Conservation (phyloP, 1,284 basidiomycete species). For the Tilletia indica region DNA sequence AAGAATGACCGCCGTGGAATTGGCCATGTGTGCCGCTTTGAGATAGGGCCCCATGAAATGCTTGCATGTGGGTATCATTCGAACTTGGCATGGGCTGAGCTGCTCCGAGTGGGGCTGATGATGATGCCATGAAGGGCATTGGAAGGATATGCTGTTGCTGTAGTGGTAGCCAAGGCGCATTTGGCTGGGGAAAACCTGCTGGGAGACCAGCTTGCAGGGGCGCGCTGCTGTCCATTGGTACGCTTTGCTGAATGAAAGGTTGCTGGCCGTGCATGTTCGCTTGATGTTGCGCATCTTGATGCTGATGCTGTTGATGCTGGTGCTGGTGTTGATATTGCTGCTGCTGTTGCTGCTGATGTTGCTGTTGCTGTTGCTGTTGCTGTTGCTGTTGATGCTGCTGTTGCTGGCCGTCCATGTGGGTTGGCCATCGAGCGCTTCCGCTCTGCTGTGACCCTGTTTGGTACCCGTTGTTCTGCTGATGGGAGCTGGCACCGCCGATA, state of each 20-base stretch:
- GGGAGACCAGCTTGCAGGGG: no score
- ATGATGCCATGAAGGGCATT: background rate
- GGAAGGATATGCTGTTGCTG: conserved; percentile 1
- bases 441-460: background rate
- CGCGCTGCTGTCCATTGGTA: no score
- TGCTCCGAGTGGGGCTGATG: background rate
- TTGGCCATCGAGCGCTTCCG: background rate
- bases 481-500: background rate
- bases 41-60: background rate
- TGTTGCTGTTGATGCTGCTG: conserved; percentile 21
- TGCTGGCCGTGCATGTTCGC: background rate
- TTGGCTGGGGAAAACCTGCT: no score
- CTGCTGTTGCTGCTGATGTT: background rate
- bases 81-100: no score
- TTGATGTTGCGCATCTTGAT: background rate
- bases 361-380: background rate
- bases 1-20: background rate
- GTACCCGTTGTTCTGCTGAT: conserved; percentile 13
- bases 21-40: background rate
- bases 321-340: background rate
- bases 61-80: background rate
- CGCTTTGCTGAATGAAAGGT: background rate
- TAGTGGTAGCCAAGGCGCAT: background rate
- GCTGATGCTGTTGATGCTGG: background rate
- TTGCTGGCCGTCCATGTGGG: background rate